Base-by-base conservation (phyloP, 129 eudicot species). In the Flaveria bidentis region DNA sequence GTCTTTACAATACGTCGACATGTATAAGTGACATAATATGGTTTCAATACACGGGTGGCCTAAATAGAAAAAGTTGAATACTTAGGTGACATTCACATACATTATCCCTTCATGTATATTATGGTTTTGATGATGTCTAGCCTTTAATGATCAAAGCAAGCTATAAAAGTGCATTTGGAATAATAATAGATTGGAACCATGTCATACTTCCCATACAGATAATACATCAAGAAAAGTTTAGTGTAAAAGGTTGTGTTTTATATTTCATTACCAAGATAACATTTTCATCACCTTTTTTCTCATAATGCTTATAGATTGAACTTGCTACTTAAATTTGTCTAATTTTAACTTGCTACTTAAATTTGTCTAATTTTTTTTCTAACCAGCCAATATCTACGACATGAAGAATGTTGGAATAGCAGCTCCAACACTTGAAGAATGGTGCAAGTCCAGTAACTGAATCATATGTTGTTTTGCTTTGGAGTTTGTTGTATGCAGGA, bases 371-470 rank as follows among this genome's bases (percentile, higher is more conserved):
- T 5, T n/a, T 4, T 76, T 39, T 73, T 28, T 53, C 72, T 14
- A 63, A 69, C 22, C 87, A 91, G 97, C 90, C 15, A 91, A 86
- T 71, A 30, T 88, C 42, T n/a, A 72, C 17, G 93, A 88, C 83
- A 91, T 91, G 97, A 88, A 72, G 67, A 91, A 88, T 71, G 62
- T 88, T 71, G 97, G 93, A 75, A 91, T 88, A 18, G 84, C 80
- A 16, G 83, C 91, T 25, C 89, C 89, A 71, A 82, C 91, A 6
- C 87, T 88, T 71, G 79, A 88, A 66, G 93, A 88, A 81, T 86
- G 96, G 91, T 75, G 84, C 70, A 20, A 67, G 33, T 61, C 71
- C 22, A 63, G 75, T 57, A n/a, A 36, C 62, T 60, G 67, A 66
- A 39, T 41, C 25, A 0, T n/a, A 1, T 17, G 28, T 2, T 0